Conservation (phyloP, 257 asterid genomes). For the Solanum peruvianum region DNA sequence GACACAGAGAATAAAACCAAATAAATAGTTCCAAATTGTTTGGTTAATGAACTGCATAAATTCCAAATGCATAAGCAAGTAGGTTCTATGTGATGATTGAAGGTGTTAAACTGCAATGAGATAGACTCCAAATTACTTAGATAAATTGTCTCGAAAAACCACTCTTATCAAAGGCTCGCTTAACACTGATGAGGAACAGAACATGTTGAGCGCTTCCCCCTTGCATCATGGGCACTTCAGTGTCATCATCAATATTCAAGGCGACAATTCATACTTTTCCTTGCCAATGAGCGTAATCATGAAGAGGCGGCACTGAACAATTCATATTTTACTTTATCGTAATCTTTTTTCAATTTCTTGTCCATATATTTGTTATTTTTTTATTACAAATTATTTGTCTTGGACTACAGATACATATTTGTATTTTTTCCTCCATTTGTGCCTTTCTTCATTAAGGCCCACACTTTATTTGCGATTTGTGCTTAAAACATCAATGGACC, state of each 20-base stretch:
- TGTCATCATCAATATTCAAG: neutral
- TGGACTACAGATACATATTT: neutral
- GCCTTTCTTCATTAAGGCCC: neutral
- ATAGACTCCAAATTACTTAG: neutral
- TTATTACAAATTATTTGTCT: neutral
- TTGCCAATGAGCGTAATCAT: neutral
- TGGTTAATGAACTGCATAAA: neutral
- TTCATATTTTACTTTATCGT: neutral
- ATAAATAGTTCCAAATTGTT: neutral
- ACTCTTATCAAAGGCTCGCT: neutral
- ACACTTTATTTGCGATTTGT: neutral
- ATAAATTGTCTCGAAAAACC: neutral
- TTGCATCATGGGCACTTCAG: neutral
- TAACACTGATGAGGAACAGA: neutral
- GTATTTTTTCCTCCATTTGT: neutral
- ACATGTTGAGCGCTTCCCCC: neutral
- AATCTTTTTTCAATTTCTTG: neutral
- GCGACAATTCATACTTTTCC: neutral
- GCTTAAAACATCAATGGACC: neutral
- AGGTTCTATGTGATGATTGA: neutral
- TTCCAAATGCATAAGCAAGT: neutral
- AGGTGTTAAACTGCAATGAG: neutral
- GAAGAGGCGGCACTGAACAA: neutral
- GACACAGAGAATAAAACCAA: neutral
- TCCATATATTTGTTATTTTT: neutral